Percentiles rank a stretch among this genome's conserved stretches.
These are phyloP conservation scores for Podospora sp. DNA, from an alignment of 495 filamentous ascomycete genomes.

Conservation along the genomic window DNA sequence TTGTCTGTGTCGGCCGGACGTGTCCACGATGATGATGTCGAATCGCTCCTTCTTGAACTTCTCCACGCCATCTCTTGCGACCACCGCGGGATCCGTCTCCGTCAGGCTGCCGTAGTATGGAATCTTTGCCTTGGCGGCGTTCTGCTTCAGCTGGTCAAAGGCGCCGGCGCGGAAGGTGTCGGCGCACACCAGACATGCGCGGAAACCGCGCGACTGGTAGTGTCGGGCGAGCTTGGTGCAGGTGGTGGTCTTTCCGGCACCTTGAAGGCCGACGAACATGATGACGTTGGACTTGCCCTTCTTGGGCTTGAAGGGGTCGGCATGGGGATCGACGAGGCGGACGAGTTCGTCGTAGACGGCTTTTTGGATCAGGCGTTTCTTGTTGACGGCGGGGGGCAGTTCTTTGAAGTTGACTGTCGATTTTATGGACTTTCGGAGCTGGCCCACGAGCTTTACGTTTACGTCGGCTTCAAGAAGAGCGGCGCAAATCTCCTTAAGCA, in stretches of 20 bases:
- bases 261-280: constrained; percentile 98
- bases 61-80: constrained; percentile 91
- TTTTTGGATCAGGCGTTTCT: constrained; percentile 98
- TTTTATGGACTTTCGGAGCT: constrained; percentile 91
- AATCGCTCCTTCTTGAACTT: constrained; percentile 99
- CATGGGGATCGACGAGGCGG: constrained; percentile 91
- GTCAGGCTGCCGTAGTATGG: constrained; percentile 97
- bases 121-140: constrained; percentile 97
- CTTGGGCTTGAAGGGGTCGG: constrained; percentile 93
- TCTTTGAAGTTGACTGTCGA: constrained; percentile 90
- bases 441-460: constrained; percentile 90
- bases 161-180: constrained; percentile 98
- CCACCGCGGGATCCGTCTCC: constrained; percentile 91
- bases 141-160: constrained; percentile 98
- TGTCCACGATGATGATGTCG: constrained; percentile 98
- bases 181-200: constrained; percentile 91
- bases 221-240: constrained; percentile 97
- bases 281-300: constrained; percentile 96
- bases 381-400: constrained; percentile 84
- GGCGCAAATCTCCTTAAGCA: constrained; percentile 96
- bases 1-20: constrained; percentile 88
- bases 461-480: constrained; percentile 95
- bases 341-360: constrained; percentile 97
- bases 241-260: constrained; percentile 95
- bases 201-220: constrained; percentile 94